Conservation (phyloP, 768 basidiomycete species). For the Tricholoma terreum region DNA sequence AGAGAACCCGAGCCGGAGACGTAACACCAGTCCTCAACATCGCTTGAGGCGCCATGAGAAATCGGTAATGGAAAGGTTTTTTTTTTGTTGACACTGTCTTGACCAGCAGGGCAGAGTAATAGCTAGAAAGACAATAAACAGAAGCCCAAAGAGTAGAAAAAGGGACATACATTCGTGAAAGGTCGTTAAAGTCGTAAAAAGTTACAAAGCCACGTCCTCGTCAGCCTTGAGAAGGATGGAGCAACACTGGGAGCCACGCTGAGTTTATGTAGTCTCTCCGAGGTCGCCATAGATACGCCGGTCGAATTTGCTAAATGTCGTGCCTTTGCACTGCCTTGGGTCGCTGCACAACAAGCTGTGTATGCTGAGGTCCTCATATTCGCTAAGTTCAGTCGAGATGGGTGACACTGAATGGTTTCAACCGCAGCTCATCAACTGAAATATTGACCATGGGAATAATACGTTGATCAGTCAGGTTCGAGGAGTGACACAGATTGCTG, state of each 20-base stretch:
- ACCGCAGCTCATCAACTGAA: too few species aligned
- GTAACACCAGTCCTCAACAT: slow-evolving; percentile 33
- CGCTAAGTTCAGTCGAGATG: too few species aligned
- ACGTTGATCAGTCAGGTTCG: too few species aligned
- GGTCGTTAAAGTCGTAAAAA: slow-evolving; percentile 10
- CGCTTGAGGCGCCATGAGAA: slow-evolving; percentile 35
- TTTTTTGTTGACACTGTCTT: slow-evolving; percentile 40
- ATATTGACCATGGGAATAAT: too few species aligned
- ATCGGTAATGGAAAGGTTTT: slow-evolving; percentile 21
- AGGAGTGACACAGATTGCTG: too few species aligned
- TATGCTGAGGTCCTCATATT: too few species aligned
- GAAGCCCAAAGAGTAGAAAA: background rate
- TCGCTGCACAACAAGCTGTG: too few species aligned
- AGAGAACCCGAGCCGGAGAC: slow-evolving; percentile 29
- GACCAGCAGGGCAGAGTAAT: slow-evolving; percentile 43
- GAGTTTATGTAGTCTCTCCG: slow-evolving; percentile 4
- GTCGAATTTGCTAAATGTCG: too few species aligned
- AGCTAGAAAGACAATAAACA: slow-evolving; percentile 1
- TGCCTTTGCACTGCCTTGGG: too few species aligned
- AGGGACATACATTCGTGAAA: background rate
- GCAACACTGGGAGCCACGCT: background rate
- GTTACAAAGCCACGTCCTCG: slow-evolving; percentile 14
- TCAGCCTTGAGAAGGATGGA: slow-evolving; percentile 6
- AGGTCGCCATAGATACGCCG: slow-evolving; percentile 15
- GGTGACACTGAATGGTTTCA: too few species aligned